Percentiles rank a stretch among this genome's conserved stretches.
These are phyloP conservation scores for Ophiocordyceps camponoti-floridani DNA, from an alignment of 2,329 filamentous ascomycete species.

Conservation along the genomic window DNA sequence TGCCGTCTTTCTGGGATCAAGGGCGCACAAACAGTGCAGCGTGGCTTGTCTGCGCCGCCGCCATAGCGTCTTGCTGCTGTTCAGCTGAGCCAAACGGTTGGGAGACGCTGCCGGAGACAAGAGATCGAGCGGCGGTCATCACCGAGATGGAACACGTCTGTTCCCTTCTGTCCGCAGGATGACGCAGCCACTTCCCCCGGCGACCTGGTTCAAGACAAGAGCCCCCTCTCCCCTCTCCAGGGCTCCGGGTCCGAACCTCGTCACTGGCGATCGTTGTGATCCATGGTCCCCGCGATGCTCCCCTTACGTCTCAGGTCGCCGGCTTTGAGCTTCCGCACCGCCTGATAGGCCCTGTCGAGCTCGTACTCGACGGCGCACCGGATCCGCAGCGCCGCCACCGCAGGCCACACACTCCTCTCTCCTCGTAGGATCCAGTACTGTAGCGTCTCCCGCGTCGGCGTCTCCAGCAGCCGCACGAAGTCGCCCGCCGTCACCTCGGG, in stretches of 20 bases:
- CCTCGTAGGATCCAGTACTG: constrained; percentile 76
- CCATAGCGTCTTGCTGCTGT: not conserved
- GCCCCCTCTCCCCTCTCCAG: not conserved
- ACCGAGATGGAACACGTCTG: not conserved
- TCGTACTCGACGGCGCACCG: constrained; percentile 77
- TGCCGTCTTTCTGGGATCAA: not conserved
- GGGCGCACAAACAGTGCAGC: not conserved
- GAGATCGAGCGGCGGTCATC: not conserved
- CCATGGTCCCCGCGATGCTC: constrained; percentile 15
- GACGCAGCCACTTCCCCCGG: not conserved
- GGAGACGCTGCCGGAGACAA: not conserved
- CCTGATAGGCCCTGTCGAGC: constrained; percentile 69
- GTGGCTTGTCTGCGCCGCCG: not conserved
- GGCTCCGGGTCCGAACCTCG: not conserved
- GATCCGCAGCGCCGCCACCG: constrained; percentile 63
- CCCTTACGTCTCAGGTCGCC: constrained; percentile 29
- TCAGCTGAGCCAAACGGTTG: not conserved
- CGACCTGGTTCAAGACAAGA: not conserved
- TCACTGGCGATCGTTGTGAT: constrained; percentile 3
- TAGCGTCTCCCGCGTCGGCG: constrained; percentile 56
- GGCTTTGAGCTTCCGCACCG: constrained; percentile 47
- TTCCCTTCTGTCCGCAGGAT: not conserved
- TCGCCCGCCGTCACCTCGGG: constrained; percentile 59
- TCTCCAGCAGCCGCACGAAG: constrained; percentile 65
- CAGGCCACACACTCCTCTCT: constrained; percentile 81